Conservation (phyloP, 2,329 filamentous ascomycete genomes). For the Aureobasidium musti region DNA sequence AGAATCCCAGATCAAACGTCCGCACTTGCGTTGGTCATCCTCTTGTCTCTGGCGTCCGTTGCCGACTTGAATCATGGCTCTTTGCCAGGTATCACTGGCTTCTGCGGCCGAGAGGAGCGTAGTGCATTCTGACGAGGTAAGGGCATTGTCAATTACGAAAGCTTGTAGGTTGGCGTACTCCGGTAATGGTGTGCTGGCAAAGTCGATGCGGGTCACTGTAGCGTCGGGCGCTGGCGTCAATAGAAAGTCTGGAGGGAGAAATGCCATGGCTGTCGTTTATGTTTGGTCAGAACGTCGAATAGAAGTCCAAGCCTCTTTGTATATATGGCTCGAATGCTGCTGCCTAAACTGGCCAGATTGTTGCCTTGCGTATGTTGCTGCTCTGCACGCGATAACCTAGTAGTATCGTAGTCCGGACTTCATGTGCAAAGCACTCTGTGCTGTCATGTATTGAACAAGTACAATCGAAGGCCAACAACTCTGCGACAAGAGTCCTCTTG, state of each 20-base stretch:
- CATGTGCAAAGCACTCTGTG: not conserved
- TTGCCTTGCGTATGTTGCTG: not conserved
- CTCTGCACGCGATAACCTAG: not conserved
- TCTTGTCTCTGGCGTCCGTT: slow-evolving; percentile 60
- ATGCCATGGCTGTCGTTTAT: not conserved
- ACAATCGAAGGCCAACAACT: not conserved
- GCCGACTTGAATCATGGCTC: slow-evolving; percentile 69
- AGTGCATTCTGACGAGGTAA: slow-evolving; percentile 64
- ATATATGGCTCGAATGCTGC: not conserved
- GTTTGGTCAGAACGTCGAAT: not conserved
- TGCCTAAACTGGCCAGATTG: not conserved
- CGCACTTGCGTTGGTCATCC: slow-evolving; percentile 65
- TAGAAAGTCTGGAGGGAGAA: not conserved
- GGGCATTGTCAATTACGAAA: slow-evolving; percentile 63
- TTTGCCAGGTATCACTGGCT: slow-evolving; percentile 58
- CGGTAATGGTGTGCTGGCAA: slow-evolving; percentile 52
- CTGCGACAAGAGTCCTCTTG: not conserved
- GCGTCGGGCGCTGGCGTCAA: slow-evolving; percentile 37
- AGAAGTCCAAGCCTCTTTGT: not conserved
- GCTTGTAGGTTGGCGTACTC: slow-evolving; percentile 60
- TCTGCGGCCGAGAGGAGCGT: slow-evolving; percentile 57
- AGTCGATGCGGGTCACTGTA: slow-evolving; percentile 56
- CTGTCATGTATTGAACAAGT: not conserved
- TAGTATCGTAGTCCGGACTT: not conserved
- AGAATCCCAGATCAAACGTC: slow-evolving; percentile 75